Conservation (phyloP, 106 monocot species). For the Chionographis japonica region DNA sequence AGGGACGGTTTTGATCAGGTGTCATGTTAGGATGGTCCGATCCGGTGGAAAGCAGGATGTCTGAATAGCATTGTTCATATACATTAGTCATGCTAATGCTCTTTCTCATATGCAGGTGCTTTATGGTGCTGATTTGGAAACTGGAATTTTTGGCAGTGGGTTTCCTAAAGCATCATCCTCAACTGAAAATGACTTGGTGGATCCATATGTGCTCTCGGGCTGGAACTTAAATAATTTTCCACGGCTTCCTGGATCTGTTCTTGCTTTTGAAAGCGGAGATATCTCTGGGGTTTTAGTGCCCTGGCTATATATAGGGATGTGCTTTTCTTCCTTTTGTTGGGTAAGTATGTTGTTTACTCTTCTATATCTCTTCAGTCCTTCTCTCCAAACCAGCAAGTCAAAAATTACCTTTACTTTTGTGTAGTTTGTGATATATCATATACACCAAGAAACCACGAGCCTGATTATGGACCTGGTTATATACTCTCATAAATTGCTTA, state of each 20-base stretch:
- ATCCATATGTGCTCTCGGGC: constrained; percentile 62
- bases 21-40: too few relatives aligned
- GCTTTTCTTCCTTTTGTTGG: constrained; percentile 99
- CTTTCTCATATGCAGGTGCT: constrained; percentile 49
- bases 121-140: constrained; percentile 98
- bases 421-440: too few relatives aligned
- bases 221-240: constrained; percentile 97
- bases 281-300: constrained; percentile 96
- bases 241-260: constrained; percentile 87
- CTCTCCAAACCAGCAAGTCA: background rate
- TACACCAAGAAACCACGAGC: too few relatives aligned
- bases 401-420: too few relatives aligned
- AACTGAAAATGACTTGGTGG: constrained; percentile 15
- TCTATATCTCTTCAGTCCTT: background rate
- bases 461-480: too few relatives aligned
- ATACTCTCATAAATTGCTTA: too few relatives aligned
- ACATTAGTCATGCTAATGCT: too few relatives aligned
- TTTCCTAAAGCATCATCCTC: constrained; percentile 50
- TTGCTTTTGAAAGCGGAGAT: constrained; percentile 82
- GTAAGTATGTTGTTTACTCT: constrained; percentile 27
- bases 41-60: too few relatives aligned
- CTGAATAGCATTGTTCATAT: background rate
- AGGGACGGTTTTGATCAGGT: too few relatives aligned
- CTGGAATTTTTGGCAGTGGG: constrained; percentile 82
- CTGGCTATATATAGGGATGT: constrained; percentile 97